These are phyloP conservation scores for Ophiostoma sp. DNA, from an alignment of 2,329 filamentous ascomycete species.

Conservation along the genomic window DNA sequence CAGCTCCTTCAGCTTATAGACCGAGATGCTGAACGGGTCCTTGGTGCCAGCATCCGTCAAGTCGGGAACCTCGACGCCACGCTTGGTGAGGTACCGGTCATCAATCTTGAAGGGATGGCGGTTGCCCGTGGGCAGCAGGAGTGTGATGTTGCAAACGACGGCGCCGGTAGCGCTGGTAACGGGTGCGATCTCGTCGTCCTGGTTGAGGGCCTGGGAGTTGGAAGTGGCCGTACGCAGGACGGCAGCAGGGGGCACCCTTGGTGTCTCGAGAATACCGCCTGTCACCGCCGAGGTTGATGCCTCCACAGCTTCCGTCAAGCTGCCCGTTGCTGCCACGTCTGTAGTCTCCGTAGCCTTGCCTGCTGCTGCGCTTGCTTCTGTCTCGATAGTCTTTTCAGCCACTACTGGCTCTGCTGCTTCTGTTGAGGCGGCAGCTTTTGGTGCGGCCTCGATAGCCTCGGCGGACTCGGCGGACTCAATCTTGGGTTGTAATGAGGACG, in stretches of 20 bases:
- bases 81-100: conserved; percentile 78
- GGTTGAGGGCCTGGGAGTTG: conserved; percentile 33
- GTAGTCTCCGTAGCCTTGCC: not conserved
- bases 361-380: not conserved
- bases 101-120: conserved; percentile 90
- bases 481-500: not conserved
- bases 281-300: not conserved
- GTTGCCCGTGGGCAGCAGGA: conserved; percentile 78
- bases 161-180: conserved; percentile 28
- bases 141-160: conserved; percentile 69
- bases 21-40: conserved; percentile 86
- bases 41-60: conserved; percentile 57
- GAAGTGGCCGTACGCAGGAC: not conserved
- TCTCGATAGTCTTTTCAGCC: not conserved
- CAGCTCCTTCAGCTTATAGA: conserved; percentile 91
- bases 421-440: not conserved
- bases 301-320: not conserved
- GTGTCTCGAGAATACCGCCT: conserved; percentile 6
- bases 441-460: not conserved
- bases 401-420: not conserved
- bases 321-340: not conserved
- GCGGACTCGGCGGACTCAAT: conserved; percentile 30
- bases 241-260: conserved; percentile 20
- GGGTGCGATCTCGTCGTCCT: conserved; percentile 20
- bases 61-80: conserved; percentile 74